Evolutionary conservation across 139 green algal species (phyloP), one percentile per base, ranked within the genome.

Genomic region (Choricystis sp.): DNA sequence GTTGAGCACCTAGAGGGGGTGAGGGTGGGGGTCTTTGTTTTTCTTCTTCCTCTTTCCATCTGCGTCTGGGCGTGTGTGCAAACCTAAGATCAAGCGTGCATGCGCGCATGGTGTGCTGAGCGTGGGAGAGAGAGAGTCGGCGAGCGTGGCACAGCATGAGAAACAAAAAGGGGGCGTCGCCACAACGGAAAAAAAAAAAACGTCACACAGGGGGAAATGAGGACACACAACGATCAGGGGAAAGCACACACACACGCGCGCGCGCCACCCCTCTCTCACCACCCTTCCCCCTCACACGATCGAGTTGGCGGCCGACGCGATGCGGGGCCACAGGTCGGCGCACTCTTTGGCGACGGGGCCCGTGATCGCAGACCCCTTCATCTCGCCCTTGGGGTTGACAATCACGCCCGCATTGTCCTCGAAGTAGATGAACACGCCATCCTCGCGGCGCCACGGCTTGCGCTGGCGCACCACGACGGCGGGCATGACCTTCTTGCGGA

Each of bases 341-440:
- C 94, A 99, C 82, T 99, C 94, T 90, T 99, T 99, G 57, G 87
- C 92, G 40, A 99, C 89, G 31, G 94, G 94, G 31, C 94, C 94
- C 26, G 92, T 96, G 78, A 99, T 98, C 59, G 94, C 94, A 26
- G 94, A 99, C 22, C 94, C 92, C 83, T 99, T 99, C 89, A 99
- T 96, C 73, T 99, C 94, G 63, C 93, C 93, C 85, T 99, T 99
- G 66, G 89, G 85, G 81, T 99, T 99, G 59, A 98, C 92, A 69
- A 99, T 99, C 29, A 98, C 92, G 31, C 94, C 94, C 4, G 94
- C 94, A 71, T 99, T 99, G 84, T 99, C 94, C 79, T 98, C 94
- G 77, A 99, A 99, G 85, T 99, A 99, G 67, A 99, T 97, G 81
- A 89, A 96, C 31, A 83, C 79, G 65, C 94, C 94, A 67, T 99